Evolutionary conservation across 768 basidiomycete species (phyloP).

Genomic region (Tricholomella constricta): DNA sequence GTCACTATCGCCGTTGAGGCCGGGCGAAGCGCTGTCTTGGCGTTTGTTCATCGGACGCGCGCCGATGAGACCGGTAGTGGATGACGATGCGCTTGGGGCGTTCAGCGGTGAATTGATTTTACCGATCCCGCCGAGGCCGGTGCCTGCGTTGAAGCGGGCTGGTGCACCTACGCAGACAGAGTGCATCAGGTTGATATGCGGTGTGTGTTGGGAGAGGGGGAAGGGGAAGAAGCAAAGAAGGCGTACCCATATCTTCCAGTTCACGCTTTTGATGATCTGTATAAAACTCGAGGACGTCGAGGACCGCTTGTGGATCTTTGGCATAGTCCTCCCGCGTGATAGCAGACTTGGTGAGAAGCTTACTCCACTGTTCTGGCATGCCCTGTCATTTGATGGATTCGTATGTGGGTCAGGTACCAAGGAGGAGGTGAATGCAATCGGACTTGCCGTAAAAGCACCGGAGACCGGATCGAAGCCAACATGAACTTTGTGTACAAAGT

Average conservation of each 20-base stretch:
- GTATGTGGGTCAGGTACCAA: slow-evolving; percentile 5
- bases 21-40: slow-evolving; percentile 44
- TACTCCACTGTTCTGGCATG: slow-evolving; percentile 96
- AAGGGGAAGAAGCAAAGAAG: slow-evolving; percentile 24
- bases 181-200: slow-evolving; percentile 15
- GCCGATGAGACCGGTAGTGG: slow-evolving; percentile 24
- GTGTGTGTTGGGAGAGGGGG: slow-evolving; percentile 1
- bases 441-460: slow-evolving; percentile 89
- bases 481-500: slow-evolving; percentile 98
- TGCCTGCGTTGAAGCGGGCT: slow-evolving; percentile 87
- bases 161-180: slow-evolving; percentile 46
- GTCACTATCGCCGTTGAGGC: slow-evolving; percentile 42
- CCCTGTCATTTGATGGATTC: slow-evolving; percentile 53
- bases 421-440: background rate
- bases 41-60: slow-evolving; percentile 29
- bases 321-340: slow-evolving; percentile 98
- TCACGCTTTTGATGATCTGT: slow-evolving; percentile 98
- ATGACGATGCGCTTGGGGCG: slow-evolving; percentile 21
- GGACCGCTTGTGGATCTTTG: slow-evolving; percentile 94
- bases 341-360: slow-evolving; percentile 94
- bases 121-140: slow-evolving; percentile 79
- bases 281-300: slow-evolving; percentile 98
- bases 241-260: slow-evolving; percentile 56
- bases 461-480: slow-evolving; percentile 95
- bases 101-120: slow-evolving; percentile 40